Base-by-base conservation (phyloP, 768 basidiomycete genomes). In the Naganishia onofrii region DNA sequence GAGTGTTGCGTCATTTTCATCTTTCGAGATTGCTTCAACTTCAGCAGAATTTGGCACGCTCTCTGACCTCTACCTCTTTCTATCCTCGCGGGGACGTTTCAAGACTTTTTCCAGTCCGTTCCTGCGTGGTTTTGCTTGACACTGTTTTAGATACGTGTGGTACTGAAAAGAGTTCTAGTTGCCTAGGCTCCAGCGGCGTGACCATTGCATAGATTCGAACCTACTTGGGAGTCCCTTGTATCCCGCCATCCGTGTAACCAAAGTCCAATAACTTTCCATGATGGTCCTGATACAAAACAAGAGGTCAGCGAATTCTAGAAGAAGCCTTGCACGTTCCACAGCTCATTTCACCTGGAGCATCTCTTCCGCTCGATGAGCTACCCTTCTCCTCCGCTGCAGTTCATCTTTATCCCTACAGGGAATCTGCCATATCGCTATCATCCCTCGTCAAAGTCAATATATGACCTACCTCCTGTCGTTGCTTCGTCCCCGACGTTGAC, bases 311-410 rank as follows among this genome's bases (percentile, higher is more conserved):
- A 54, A 9, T 15, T n/a, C n/a, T n/a, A n/a, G n/a, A n/a, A n/a
- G n/a, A n/a, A n/a, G n/a, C n/a, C n/a, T n/a, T n/a, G n/a, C n/a
- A n/a, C n/a, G n/a, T n/a, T n/a, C n/a, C n/a, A n/a, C n/a, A 31
- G 55, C 60, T 34, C 44, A 9, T 87, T n/a, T 73, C 72, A 91
- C 92, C 85, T 92, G 86, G 56, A 93, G 82, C 67, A 90, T 78
- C 79, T 92, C 90, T 76, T 94, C 93, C 65, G 93, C 84, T 69
- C 89, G 86, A 64, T 88, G 86, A 3, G 91, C 92, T 13, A 90
- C 86, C 68, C 87, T 88, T 52, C 85, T 86, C 79, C 90, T 85
- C 48, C 93, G 86, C 87, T 46, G 90, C 78, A 56, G 79, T 80
- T 17, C 81, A 75, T 73, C 85, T 84, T 77, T 88, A 84, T 46